Evolutionary conservation across 2,329 filamentous ascomycete species (phyloP).

Genomic region (Coniella lustricola): DNA sequence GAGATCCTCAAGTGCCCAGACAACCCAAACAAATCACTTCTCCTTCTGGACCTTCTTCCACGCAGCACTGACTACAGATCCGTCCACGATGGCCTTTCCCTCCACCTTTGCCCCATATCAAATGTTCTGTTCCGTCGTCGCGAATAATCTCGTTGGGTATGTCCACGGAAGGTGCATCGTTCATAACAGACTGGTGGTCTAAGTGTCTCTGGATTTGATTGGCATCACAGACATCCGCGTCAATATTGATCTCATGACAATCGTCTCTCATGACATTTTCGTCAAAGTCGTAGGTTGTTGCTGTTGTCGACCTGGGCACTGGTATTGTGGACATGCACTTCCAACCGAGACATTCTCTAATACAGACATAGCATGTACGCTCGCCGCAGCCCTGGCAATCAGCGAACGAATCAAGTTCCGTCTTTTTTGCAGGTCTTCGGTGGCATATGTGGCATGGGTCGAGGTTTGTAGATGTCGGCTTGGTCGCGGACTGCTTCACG

Average conservation of each 20-base stretch:
- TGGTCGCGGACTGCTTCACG: slow-evolving; percentile 15
- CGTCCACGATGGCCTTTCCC: slow-evolving; percentile 40
- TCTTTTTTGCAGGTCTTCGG: slow-evolving; percentile 56
- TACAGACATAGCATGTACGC: slow-evolving; percentile 63
- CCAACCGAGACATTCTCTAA: slow-evolving; percentile 54
- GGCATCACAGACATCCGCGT: slow-evolving; percentile 17
- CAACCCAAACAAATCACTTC: slow-evolving; percentile 63
- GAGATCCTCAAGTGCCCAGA: slow-evolving; percentile 24
- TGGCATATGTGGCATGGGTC: slow-evolving; percentile 62
- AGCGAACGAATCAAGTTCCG: slow-evolving; percentile 59
- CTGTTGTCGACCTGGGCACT: not conserved
- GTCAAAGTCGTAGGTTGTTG: slow-evolving; percentile 5
- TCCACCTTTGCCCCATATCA: slow-evolving; percentile 28
- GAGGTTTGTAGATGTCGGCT: slow-evolving; percentile 23
- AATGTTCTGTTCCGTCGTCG: slow-evolving; percentile 3
- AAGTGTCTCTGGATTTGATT: slow-evolving; percentile 14
- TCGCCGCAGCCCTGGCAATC: slow-evolving; percentile 56
- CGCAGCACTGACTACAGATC: slow-evolving; percentile 62
- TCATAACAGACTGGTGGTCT: slow-evolving; percentile 40
- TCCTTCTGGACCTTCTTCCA: slow-evolving; percentile 57
- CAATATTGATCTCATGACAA: slow-evolving; percentile 8
- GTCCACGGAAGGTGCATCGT: slow-evolving; percentile 31
- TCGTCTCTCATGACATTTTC: slow-evolving; percentile 12
- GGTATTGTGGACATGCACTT: slow-evolving; percentile 18
- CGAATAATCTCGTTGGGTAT: slow-evolving; percentile 6